Percentiles rank a stretch among this genome's conserved stretches.
phyloP scores from a whole-genome alignment of 495 filamentous ascomycete genomes.

The Talaromyces wortmannii region DNA sequence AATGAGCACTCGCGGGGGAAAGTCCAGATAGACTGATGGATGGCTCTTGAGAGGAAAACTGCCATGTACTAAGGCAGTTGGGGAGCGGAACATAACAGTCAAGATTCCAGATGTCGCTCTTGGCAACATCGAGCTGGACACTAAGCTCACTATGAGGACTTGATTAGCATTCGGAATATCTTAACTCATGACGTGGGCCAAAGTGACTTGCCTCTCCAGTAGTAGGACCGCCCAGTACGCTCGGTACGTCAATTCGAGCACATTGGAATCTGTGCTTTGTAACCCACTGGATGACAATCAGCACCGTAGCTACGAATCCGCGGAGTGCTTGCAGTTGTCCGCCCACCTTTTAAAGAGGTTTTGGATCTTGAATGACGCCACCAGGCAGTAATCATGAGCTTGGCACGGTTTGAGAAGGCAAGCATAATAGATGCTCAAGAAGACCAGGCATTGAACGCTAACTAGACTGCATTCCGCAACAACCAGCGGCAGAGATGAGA shows the following conservation, averaged over 20 bases:
- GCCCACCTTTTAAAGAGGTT: slow-evolving; percentile 3
- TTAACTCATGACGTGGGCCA: background rate
- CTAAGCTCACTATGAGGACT: background rate
- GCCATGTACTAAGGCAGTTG: slow-evolving; percentile 1
- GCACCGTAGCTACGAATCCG: background rate
- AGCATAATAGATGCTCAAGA: slow-evolving; percentile 1
- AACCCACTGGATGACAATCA: background rate
- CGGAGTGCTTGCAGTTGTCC: background rate
- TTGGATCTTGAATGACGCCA: slow-evolving; percentile 1
- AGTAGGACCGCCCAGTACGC: background rate
- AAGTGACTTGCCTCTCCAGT: slow-evolving; percentile 1
- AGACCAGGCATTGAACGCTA: background rate
- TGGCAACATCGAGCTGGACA: slow-evolving; percentile 2
- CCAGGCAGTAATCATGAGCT: slow-evolving; percentile 3
- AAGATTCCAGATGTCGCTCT: slow-evolving; percentile 1
- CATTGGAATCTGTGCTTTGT: background rate
- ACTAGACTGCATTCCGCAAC: background rate
- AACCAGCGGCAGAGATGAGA: background rate
- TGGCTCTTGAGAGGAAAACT: background rate
- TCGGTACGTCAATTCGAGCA: slow-evolving; percentile 1
- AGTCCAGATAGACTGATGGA: background rate
- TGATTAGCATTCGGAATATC: background rate
- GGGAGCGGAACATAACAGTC: slow-evolving; percentile 1
- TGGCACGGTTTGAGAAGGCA: slow-evolving; percentile 3
- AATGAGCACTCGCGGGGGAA: background rate